phyloP scores from a whole-genome alignment of 73 alveolate genomes.

The Paramecium bursaria region DNA sequence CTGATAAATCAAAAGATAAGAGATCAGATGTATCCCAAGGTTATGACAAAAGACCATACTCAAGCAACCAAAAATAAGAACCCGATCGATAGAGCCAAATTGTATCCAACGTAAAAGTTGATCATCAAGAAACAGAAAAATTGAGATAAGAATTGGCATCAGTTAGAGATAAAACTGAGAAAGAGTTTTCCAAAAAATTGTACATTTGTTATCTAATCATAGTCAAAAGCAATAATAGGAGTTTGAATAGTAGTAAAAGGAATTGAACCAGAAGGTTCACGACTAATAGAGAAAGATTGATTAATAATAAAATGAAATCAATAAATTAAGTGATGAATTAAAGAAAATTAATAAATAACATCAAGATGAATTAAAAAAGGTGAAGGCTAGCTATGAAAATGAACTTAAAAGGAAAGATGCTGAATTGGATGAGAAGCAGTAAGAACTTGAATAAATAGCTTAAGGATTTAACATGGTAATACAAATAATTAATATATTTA shows the following conservation, averaged over 20 bases:
- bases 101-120: neutral
- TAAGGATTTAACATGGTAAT: conserved; percentile 38
- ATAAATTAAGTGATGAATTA: conserved; percentile 8
- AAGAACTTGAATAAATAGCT: conserved; percentile 34
- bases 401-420: neutral
- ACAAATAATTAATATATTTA: neutral
- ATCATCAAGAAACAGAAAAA: conserved; percentile 28
- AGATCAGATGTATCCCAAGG: neutral
- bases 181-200: conserved; percentile 18
- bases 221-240: conserved; percentile 16
- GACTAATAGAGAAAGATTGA: conserved; percentile 17
- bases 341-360: neutral
- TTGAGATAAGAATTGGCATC: conserved; percentile 7
- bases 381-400: neutral
- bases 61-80: neutral
- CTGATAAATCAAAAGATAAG: neutral
- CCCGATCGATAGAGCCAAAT: conserved; percentile 1
- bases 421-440: neutral
- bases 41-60: conserved; percentile 28
- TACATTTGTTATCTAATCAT: neutral
- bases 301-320: conserved; percentile 29
- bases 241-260: conserved; percentile 3
- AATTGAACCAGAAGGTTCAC: no score
- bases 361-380: conserved; percentile 25
- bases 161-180: conserved; percentile 43